phyloP scores from a whole-genome alignment of 306 rosid species.

The Prunus persica region Prunus_persica_NCBIv2 NC_034016.1:3584001-3584500 shows the following conservation, averaged over 20 bases:
- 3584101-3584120: not conserved
- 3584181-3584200: not conserved
- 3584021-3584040: not conserved
- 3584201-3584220: not conserved
- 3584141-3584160: not conserved
- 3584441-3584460: not conserved
- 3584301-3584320: constrained; percentile 75
- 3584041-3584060: not conserved
- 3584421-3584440: not conserved
- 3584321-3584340: constrained; percentile 60
- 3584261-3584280: constrained; percentile 53
- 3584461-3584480: not conserved
- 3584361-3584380: not conserved
- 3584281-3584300: constrained; percentile 71
- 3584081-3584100: not conserved
- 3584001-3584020: not conserved
- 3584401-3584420: not conserved
- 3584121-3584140: not conserved
- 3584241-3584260: constrained; percentile 23
- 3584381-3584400: not conserved
- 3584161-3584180: not conserved
- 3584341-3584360: not conserved
- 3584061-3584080: too few relatives aligned
- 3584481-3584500: not conserved
- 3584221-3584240: not conserved